phyloP scores from a whole-genome alignment of 2,329 filamentous ascomycete species.

The Colletotrichum sublineola region DNA sequence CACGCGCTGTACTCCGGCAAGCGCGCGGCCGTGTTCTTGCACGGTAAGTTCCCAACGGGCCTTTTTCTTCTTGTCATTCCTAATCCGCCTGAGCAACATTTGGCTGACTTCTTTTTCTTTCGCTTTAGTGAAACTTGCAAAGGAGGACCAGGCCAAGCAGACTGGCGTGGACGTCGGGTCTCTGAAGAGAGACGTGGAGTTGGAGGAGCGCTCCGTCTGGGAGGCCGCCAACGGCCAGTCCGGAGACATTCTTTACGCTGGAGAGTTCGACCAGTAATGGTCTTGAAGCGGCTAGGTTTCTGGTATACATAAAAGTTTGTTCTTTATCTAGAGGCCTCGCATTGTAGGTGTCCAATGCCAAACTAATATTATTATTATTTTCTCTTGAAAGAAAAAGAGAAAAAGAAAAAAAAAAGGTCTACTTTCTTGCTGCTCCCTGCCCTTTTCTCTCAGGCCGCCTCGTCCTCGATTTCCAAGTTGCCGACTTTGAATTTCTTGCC shows the following conservation, averaged over 20 bases:
- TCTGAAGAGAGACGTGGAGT: conserved; percentile 47
- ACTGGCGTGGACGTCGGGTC: conserved; percentile 45
- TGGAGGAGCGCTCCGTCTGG: conserved; percentile 60
- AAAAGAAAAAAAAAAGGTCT: no score
- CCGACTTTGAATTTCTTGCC: conserved; percentile 56
- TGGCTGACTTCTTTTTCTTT: not conserved
- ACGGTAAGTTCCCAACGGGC: conserved; percentile 58
- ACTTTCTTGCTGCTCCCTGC: no score
- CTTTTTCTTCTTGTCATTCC: not conserved
- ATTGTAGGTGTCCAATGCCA: not conserved
- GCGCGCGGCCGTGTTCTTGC: conserved; percentile 67
- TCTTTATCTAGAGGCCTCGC: not conserved
- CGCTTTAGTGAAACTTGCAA: conserved; percentile 56
- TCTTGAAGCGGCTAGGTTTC: not conserved
- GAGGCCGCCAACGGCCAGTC: conserved; percentile 58
- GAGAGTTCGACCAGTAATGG: conserved; percentile 50
- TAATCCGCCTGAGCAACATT: no score
- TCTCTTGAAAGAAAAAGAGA: no score
- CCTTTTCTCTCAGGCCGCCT: conserved; percentile 45
- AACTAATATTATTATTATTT: no score
- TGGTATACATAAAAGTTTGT: not conserved
- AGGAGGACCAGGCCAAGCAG: conserved; percentile 54
- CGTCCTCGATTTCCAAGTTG: conserved; percentile 56
- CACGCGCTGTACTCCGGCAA: conserved; percentile 73
- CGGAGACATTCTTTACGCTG: conserved; percentile 60